Conservation (phyloP, 2,329 filamentous ascomycete species). For the Aspergillus brunneoviolaceus region DNA sequence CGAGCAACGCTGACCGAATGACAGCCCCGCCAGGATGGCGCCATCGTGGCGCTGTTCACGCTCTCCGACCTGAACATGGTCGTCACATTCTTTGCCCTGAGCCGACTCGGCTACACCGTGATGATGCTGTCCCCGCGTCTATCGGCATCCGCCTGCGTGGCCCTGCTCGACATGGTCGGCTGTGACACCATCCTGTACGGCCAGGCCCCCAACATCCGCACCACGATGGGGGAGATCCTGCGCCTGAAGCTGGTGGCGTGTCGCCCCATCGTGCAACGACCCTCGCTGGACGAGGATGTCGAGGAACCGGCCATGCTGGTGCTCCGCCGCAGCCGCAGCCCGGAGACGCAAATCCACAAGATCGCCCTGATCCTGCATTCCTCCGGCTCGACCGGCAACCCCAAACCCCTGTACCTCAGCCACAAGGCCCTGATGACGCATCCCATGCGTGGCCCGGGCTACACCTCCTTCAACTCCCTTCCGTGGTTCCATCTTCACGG, state of each 20-base stretch:
- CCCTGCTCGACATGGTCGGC: conserved; percentile 38
- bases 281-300: conserved; percentile 3
- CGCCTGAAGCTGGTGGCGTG: conserved; percentile 25
- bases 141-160: conserved; percentile 41
- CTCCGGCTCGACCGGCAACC: conserved; percentile 50
- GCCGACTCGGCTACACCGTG: conserved; percentile 45
- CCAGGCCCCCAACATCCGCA: conserved; percentile 32
- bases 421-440: conserved; percentile 42
- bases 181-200: conserved; percentile 41
- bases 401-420: conserved; percentile 48
- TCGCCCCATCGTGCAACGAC: conserved; percentile 24
- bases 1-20: neutral
- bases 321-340: conserved; percentile 21
- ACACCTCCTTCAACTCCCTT: conserved; percentile 45
- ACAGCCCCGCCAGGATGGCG: conserved; percentile 20
- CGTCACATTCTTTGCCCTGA: conserved; percentile 46
- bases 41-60: conserved; percentile 41
- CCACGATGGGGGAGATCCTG: conserved; percentile 32
- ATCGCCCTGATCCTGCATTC: conserved; percentile 48
- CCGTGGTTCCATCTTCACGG: conserved; percentile 49
- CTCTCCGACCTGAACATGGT: conserved; percentile 46
- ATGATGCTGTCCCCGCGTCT: conserved; percentile 48
- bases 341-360: conserved; percentile 30
- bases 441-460: conserved; percentile 36
- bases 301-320: conserved; percentile 19